Conservation (phyloP, 179 eudicot species). For the Patellifolia procumbens region DNA sequence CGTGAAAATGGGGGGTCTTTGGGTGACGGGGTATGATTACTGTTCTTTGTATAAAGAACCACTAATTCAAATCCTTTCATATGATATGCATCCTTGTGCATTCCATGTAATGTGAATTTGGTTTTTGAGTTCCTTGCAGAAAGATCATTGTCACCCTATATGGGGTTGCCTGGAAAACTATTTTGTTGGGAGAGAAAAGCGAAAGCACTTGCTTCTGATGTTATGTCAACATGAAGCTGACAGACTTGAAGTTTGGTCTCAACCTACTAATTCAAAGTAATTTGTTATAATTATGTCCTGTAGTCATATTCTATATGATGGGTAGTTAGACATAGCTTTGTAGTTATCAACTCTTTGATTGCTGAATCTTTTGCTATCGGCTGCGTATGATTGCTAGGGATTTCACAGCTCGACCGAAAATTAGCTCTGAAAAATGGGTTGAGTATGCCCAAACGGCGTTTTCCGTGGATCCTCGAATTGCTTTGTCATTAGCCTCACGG, state of each 20-base stretch:
- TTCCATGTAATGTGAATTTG: constrained; percentile 4
- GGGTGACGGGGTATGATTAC: constrained; percentile 62
- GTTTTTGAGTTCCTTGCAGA: constrained; percentile 40
- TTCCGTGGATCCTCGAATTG: constrained; percentile 93
- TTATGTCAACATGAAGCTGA: constrained; percentile 96
- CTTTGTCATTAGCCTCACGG: constrained; percentile 79
- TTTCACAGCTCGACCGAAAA: constrained; percentile 63
- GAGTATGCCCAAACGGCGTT: constrained; percentile 92
- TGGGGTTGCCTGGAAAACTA: constrained; percentile 91
- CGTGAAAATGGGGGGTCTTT: constrained; percentile 70
- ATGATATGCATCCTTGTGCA: background rate
- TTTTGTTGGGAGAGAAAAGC: constrained; percentile 69
- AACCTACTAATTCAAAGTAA: constrained; percentile 83
- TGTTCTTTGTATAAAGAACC: background rate
- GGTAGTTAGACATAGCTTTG: background rate
- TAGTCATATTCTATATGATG: background rate
- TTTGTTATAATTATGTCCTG: background rate
- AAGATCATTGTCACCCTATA: constrained; percentile 79
- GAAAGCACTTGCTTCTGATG: constrained; percentile 92
- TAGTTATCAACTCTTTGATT: constrained; percentile 11
- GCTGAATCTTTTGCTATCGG: constrained; percentile 21
- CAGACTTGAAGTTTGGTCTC: constrained; percentile 99
- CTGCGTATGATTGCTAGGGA: constrained; percentile 56
- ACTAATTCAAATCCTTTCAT: background rate
- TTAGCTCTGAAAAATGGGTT: constrained; percentile 87